phyloP scores from a whole-genome alignment of 495 filamentous ascomycete genomes.

The Penicillium alfredii region DNA sequence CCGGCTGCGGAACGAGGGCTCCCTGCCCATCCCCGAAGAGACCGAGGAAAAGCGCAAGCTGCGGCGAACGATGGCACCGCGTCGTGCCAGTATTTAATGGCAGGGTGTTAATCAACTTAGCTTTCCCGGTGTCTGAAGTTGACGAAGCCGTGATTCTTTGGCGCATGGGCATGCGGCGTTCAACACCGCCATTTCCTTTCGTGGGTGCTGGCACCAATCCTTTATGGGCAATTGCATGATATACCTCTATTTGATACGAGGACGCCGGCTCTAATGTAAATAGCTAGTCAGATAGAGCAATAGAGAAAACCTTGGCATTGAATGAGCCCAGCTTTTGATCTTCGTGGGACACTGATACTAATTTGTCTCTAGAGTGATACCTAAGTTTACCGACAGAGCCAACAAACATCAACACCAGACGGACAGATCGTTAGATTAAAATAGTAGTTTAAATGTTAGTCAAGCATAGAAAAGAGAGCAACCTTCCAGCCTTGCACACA shows the following conservation, averaged over 20 bases:
- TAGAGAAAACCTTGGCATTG: not conserved
- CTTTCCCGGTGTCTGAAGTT: not conserved
- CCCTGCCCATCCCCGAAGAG: conserved; percentile 59
- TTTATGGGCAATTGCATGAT: conserved; percentile 2
- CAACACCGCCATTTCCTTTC: conserved; percentile 1
- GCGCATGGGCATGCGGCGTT: conserved; percentile 5
- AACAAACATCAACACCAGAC: too few species aligned
- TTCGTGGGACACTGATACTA: too few species aligned
- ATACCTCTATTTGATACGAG: conserved; percentile 5
- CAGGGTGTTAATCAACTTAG: too few species aligned
- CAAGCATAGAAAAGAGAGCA: too few species aligned
- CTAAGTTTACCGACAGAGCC: too few species aligned
- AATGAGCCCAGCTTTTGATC: too few species aligned
- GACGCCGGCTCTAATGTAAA: not conserved
- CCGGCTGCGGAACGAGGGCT: conserved; percentile 66
- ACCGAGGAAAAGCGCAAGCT: conserved; percentile 84
- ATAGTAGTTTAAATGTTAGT: too few species aligned
- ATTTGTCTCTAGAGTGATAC: too few species aligned
- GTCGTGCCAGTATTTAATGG: conserved; percentile 73
- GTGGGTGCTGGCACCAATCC: not conserved
- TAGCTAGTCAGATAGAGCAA: conserved; percentile 1
- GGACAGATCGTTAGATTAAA: too few species aligned
- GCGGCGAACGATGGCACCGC: conserved; percentile 87
- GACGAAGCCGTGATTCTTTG: not conserved
- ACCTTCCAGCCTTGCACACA: too few species aligned